Percentiles rank a stretch among this genome's conserved stretches.
phyloP scores from a whole-genome alignment of 495 filamentous ascomycete species.

The Melanomma pulvis-pyrius region DNA sequence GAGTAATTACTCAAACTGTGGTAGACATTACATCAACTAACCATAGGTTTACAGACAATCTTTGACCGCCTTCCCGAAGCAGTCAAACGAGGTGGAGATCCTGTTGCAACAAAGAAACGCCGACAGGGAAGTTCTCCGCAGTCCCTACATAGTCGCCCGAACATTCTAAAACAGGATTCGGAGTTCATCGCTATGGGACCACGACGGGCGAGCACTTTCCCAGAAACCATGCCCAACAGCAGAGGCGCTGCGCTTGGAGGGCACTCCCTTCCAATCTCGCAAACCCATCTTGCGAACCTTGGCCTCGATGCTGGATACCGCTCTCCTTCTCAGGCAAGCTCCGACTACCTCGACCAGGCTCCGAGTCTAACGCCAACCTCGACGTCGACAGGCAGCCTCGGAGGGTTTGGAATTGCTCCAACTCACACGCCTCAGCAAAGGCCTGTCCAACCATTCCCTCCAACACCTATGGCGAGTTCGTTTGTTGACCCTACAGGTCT shows the following conservation, averaged over 20 bases:
- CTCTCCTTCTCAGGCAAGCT: constrained; percentile 19
- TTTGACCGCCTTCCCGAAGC: constrained; percentile 81
- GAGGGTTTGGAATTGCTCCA: constrained; percentile 8
- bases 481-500: constrained; percentile 32
- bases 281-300: constrained; percentile 26
- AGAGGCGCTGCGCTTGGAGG: constrained; percentile 7
- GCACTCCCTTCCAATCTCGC: constrained; percentile 27
- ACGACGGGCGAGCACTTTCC: constrained; percentile 55
- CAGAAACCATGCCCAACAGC: constrained; percentile 42
- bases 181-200: constrained; percentile 22
- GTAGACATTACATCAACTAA: constrained; percentile 4
- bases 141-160: constrained; percentile 19
- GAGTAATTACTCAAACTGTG: constrained; percentile 41
- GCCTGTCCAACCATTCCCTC: constrained; percentile 11
- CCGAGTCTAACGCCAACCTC: constrained; percentile 32
- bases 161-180: constrained; percentile 23
- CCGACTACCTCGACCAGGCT: constrained; percentile 33
- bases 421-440: constrained; percentile 9
- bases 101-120: constrained; percentile 30
- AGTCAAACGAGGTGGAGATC: constrained; percentile 55
- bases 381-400: constrained; percentile 12
- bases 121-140: constrained; percentile 30
- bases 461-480: constrained; percentile 15
- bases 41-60: constrained; percentile 54
- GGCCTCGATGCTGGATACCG: constrained; percentile 10